phyloP scores from a whole-genome alignment of 306 rosid genomes.

The Bauhinia variegata region DNA sequence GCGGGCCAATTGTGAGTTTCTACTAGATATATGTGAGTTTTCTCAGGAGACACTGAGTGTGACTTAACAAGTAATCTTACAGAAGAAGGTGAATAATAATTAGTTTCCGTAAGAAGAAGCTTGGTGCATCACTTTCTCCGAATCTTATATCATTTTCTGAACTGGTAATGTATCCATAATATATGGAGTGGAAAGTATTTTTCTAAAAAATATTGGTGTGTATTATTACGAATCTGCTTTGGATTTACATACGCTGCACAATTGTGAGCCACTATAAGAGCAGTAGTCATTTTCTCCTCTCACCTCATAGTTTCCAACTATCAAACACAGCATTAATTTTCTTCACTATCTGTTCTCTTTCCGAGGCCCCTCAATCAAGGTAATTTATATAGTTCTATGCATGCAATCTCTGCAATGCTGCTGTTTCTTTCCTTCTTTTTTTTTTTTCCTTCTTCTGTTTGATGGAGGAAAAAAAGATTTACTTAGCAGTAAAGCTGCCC shows the following conservation, averaged over 20 bases:
- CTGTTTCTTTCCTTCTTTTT: conserved; percentile 35
- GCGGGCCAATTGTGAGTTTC: conserved; percentile 36
- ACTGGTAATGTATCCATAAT: conserved; percentile 14
- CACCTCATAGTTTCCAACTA: conserved; percentile 34
- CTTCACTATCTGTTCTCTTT: conserved; percentile 6
- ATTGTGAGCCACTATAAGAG: conserved; percentile 8
- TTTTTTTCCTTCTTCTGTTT: not conserved
- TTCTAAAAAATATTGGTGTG: conserved; percentile 18
- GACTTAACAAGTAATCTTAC: conserved; percentile 28
- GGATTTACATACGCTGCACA: conserved; percentile 32
- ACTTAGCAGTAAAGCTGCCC: not conserved
- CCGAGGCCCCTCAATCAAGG: conserved; percentile 33
- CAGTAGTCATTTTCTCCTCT: conserved; percentile 25
- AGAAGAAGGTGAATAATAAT: too few species aligned
- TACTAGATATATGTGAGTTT: conserved; percentile 15
- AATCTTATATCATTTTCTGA: conserved; percentile 31
- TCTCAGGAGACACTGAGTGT: conserved; percentile 37
- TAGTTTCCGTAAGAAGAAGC: not conserved
- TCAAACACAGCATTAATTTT: conserved; percentile 13
- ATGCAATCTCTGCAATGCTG: conserved; percentile 32
- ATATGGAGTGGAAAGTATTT: conserved; percentile 15
- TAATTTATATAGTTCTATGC: conserved; percentile 37
- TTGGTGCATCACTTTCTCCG: conserved; percentile 41
- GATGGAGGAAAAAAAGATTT: not conserved
- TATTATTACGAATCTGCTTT: conserved; percentile 17